Percentiles rank a stretch among this genome's conserved stretches.
phyloP scores from a whole-genome alignment of 179 eudicot species.

The Beta corolliflora region DNA sequence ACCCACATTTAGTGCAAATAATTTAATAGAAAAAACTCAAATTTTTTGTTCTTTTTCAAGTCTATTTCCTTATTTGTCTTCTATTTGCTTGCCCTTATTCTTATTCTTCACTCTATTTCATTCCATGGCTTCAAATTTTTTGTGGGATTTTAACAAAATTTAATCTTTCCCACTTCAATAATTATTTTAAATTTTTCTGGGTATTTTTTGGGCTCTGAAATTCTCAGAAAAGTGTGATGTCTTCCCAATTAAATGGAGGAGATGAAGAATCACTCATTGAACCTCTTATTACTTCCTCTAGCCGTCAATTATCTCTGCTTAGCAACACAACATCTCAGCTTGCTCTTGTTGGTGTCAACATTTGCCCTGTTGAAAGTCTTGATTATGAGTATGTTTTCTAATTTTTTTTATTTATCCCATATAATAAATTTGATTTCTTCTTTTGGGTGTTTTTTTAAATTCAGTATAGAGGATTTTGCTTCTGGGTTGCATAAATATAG shows the following conservation, averaged over 20 bases:
- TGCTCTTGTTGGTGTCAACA: conserved; percentile 70
- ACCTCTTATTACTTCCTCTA: conserved; percentile 6
- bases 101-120: not conserved
- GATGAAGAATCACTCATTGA: conserved; percentile 28
- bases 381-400: conserved; percentile 56
- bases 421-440: not conserved
- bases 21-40: not conserved
- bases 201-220: not conserved
- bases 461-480: not conserved
- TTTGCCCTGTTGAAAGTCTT: conserved; percentile 72
- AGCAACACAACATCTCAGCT: conserved; percentile 60
- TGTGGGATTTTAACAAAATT: not conserved
- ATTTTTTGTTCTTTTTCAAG: not conserved
- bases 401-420: not conserved
- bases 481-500: not conserved
- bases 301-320: conserved; percentile 24
- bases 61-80: not conserved
- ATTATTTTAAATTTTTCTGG: not conserved
- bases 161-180: not conserved
- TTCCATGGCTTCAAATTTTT: not conserved
- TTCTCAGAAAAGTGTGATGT: conserved; percentile 4
- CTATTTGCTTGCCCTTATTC: not conserved
- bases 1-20: not conserved
- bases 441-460: not conserved
- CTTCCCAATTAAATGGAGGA: conserved; percentile 23